Evolutionary conservation across 441 rosid genomes (phyloP).

Genomic region (Sinapis alba): DNA sequence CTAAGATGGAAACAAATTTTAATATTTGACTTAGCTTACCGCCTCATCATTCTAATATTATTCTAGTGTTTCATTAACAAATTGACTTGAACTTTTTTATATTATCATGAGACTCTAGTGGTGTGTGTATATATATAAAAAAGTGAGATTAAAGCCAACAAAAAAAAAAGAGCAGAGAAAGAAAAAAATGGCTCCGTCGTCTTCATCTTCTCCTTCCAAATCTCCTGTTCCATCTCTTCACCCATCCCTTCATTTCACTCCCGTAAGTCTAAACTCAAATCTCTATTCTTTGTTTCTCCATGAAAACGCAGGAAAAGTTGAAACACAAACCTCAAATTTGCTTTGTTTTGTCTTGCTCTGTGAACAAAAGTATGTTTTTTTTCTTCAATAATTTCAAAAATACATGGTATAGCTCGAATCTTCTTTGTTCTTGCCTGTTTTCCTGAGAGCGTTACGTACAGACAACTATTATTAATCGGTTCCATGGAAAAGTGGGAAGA

Average conservation of each 20-base stretch:
- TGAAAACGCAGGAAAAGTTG: neutral
- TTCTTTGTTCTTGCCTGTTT: neutral
- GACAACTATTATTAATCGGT: neutral
- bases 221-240: conserved; percentile 55
- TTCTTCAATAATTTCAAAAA: neutral
- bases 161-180: neutral
- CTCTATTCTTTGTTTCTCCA: conserved; percentile 25
- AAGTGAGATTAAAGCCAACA: conserved; percentile 11
- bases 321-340: conserved; percentile 16
- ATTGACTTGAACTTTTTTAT: conserved; percentile 34
- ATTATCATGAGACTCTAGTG: conserved; percentile 27
- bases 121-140: conserved; percentile 22
- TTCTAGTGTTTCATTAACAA: neutral
- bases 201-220: conserved; percentile 64
- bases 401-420: neutral
- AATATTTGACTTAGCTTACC: conserved; percentile 32
- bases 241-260: conserved; percentile 67
- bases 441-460: neutral
- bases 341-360: conserved; percentile 3
- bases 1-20: conserved; percentile 30
- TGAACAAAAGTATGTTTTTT: neutral
- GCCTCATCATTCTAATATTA: neutral
- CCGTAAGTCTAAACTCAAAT: conserved; percentile 56
- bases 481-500: conserved; percentile 9
- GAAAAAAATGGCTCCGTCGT: conserved; percentile 60